Percentiles rank a stretch among this genome's conserved stretches.
These are phyloP conservation scores for Asterella californica DNA, from an alignment of 225 moss, liverwort and hornwort genomes.

Conservation along the genomic window DNA sequence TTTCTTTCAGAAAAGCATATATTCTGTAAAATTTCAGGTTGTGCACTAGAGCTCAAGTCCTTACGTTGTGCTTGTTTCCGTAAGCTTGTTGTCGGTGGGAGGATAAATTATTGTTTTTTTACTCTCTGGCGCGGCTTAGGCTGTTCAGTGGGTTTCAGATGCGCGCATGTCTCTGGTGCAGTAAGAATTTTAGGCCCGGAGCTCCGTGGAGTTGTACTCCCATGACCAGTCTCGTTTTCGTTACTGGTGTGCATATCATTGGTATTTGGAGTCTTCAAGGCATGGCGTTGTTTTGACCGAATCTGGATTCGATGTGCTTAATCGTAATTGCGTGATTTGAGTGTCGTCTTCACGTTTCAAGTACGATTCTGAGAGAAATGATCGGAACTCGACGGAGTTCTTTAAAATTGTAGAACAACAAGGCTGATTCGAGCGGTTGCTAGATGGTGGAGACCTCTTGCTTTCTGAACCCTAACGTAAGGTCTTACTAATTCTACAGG, in stretches of 20 bases:
- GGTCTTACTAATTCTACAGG: conserved; percentile 46
- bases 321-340: neutral
- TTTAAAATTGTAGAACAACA: neutral
- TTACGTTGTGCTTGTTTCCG: neutral
- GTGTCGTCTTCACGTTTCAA: neutral
- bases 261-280: neutral
- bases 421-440: neutral
- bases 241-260: too few species aligned
- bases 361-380: neutral
- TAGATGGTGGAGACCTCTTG: neutral
- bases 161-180: neutral
- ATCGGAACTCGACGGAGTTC: neutral
- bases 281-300: neutral
- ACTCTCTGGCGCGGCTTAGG: neutral
- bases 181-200: neutral
- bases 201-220: neutral
- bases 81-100: neutral
- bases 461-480: conserved; percentile 7
- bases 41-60: neutral
- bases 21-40: neutral
- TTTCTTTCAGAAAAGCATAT: neutral
- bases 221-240: too few species aligned
- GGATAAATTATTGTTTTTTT: neutral
- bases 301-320: neutral
- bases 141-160: neutral